Evolutionary conservation across 2,329 filamentous ascomycete genomes (phyloP), one percentile per base, ranked within the genome.

Genomic region (Diaporthe citrichinensis): DNA sequence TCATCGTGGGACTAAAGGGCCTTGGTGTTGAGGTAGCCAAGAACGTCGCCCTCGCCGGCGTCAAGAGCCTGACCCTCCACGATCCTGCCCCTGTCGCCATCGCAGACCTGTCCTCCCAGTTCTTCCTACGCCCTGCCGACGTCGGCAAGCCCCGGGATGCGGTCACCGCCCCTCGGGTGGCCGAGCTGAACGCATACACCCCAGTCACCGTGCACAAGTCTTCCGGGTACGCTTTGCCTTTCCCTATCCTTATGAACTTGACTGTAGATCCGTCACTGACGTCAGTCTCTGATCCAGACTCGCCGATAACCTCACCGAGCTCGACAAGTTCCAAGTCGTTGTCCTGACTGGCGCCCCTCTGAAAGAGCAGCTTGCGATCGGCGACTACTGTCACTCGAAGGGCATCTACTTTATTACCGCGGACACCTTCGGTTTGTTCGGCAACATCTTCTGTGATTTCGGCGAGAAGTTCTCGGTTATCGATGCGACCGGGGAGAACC

Each of bases 1-100:
- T 99, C 72, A 90, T 99, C 74, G 94, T 96, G 77, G 97, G 97
- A 78, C 88, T 98, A 79, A 96, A 97, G 84, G 97, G 97, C 71
- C 91, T 99, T 55, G 97, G 97, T 87, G 96, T 98, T 74, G 97
- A 99, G 86, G 97, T 99, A 81, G 96, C 97, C 82, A 99, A 99
- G 90, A 99, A 99, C 82, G 95, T 99, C 82, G 97, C 97, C 76
- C 93, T 99, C 80, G 97, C 97, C 80, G 97, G 97, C 84, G 97
- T 99, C 86, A 99, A 99, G 90, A 98, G 96, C 82, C 88, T 99
- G 79, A 97, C 96, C 2, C 90, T 99, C 73, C 95, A 95, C 88
- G 97, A 99, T 83, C 96, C 97, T 62, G 92, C 93, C 65, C 95
- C 95, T 57, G 94, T 94, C 72, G 90, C 92, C 79, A 94, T 98